phyloP scores from a whole-genome alignment of 768 basidiomycete genomes.

The Saitozyma podzolica region DNA sequence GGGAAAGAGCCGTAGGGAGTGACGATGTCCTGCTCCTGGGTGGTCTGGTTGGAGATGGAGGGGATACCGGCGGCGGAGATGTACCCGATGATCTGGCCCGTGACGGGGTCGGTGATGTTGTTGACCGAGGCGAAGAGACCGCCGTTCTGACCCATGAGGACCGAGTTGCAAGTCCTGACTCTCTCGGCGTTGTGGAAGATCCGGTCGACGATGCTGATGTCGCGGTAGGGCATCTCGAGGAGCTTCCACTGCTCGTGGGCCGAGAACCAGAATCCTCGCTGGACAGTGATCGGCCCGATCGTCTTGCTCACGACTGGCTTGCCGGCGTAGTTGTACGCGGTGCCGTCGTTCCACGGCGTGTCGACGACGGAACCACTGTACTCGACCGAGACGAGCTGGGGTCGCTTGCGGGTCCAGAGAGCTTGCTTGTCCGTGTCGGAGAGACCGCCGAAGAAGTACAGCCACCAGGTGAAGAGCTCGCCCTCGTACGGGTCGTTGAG shows the following conservation, averaged over 20 bases:
- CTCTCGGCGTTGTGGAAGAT: conserved; percentile 5
- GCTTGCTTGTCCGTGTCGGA: background rate
- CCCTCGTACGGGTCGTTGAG: conserved; percentile 3
- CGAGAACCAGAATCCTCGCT: conserved; percentile 9
- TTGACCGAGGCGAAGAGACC: conserved; percentile 8
- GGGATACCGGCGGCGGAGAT: conserved; percentile 7
- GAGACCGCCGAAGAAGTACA: background rate
- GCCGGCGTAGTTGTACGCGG: conserved; percentile 1
- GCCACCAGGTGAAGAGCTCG: background rate
- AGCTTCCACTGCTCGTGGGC: conserved; percentile 8
- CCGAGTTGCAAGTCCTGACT: conserved; percentile 6
- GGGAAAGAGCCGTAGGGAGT: conserved; percentile 4
- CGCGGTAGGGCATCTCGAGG: conserved; percentile 6
- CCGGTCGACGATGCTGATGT: background rate
- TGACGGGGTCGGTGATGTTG: background rate
- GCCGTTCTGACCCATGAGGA: conserved; percentile 2
- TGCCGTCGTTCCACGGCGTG: background rate
- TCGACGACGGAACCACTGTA: conserved; percentile 4
- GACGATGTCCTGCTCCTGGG: conserved; percentile 2
- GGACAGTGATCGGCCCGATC: conserved; percentile 5
- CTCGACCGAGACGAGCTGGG: conserved; percentile 6
- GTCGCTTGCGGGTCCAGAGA: background rate
- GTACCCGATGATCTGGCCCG: conserved; percentile 3
- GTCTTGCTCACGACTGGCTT: background rate
- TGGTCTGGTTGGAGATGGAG: conserved; percentile 4